Conservation (phyloP, 805 yeast species). For the Yarrowia osloensis region DNA sequence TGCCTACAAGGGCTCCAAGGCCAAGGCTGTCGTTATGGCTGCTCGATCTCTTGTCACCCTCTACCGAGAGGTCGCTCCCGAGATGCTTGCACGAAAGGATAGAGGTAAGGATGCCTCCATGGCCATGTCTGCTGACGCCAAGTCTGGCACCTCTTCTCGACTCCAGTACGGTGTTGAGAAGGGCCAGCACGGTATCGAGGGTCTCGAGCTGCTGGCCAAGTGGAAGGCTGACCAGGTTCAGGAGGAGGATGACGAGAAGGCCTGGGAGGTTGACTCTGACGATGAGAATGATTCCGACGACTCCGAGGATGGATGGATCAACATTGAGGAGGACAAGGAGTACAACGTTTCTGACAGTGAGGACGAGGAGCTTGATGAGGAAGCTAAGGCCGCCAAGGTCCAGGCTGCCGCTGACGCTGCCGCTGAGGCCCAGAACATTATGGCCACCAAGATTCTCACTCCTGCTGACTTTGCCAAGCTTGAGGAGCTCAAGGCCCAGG, state of each 20-base stretch:
- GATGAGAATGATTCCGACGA: conserved; percentile 51
- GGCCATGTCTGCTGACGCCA: conserved; percentile 56
- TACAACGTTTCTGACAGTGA: conserved; percentile 58
- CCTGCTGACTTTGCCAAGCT: conserved; percentile 98
- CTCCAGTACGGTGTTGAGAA: conserved; percentile 69
- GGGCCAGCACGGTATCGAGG: conserved; percentile 75
- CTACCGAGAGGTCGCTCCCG: conserved; percentile 95
- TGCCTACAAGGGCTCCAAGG: conserved; percentile 88
- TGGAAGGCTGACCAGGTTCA: conserved; percentile 71
- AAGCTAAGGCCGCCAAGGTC: conserved; percentile 39
- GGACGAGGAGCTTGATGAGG: conserved; percentile 39
- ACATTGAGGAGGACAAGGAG: conserved; percentile 79
- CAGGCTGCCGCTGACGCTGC: conserved; percentile 38
- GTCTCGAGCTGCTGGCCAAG: conserved; percentile 82
- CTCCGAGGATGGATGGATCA: conserved; percentile 90
- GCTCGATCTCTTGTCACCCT: conserved; percentile 83
- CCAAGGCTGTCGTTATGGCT: conserved; percentile 93
- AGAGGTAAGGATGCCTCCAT: conserved; percentile 91
- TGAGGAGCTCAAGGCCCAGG: conserved; percentile 80
- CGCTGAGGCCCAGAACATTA: conserved; percentile 51
- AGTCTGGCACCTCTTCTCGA: conserved; percentile 36
- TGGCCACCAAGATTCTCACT: conserved; percentile 78
- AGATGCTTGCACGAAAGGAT: conserved; percentile 85
- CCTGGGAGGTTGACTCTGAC: conserved; percentile 56
- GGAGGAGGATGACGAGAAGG: conserved; percentile 59